phyloP scores from a whole-genome alignment of 352 stramenopile species.

The Peronospora farinosa region DNA sequence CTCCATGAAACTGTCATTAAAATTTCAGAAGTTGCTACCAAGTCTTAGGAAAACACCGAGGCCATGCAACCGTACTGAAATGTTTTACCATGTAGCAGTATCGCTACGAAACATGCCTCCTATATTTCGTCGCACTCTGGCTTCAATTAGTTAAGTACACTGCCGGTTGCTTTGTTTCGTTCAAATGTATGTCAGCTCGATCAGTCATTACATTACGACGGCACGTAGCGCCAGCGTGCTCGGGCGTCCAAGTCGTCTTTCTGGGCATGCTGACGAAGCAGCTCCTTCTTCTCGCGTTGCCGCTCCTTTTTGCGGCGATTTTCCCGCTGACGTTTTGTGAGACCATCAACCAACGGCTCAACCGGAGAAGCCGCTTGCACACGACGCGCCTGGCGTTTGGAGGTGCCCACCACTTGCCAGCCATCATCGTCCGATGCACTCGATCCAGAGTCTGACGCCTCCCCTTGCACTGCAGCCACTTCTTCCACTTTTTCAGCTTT shows the following conservation, averaged over 20 bases:
- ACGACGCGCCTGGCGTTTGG: conserved; percentile 18
- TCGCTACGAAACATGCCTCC: conserved; percentile 5
- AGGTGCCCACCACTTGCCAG: conserved; percentile 58
- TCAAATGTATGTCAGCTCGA: conserved; percentile 5
- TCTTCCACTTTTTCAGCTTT: conserved; percentile 9
- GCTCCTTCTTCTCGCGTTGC: conserved; percentile 68
- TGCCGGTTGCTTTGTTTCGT: conserved; percentile 11
- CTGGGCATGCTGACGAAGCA: conserved; percentile 60
- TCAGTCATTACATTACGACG: conserved; percentile 27
- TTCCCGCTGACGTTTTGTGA: conserved; percentile 78
- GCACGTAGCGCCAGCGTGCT: conserved; percentile 61
- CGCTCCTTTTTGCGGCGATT: conserved; percentile 74
- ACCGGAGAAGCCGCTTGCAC: conserved; percentile 6
- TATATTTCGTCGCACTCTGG: conserved; percentile 6
- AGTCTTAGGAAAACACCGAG: conserved; percentile 36
- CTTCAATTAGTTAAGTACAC: conserved; percentile 20
- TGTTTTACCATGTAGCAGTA: conserved; percentile 58
- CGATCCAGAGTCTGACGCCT: conserved; percentile 16
- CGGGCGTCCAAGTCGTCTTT: conserved; percentile 63
- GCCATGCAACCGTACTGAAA: conserved; percentile 41
- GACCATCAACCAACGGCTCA: conserved; percentile 34
- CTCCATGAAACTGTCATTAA: too few relatives aligned
- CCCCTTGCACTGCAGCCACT: conserved; percentile 6
- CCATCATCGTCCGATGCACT: conserved; percentile 46
- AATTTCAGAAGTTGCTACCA: too few relatives aligned